phyloP scores from a whole-genome alignment of 2,329 filamentous ascomycete genomes.

The Waltergamsia citrina region DNA sequence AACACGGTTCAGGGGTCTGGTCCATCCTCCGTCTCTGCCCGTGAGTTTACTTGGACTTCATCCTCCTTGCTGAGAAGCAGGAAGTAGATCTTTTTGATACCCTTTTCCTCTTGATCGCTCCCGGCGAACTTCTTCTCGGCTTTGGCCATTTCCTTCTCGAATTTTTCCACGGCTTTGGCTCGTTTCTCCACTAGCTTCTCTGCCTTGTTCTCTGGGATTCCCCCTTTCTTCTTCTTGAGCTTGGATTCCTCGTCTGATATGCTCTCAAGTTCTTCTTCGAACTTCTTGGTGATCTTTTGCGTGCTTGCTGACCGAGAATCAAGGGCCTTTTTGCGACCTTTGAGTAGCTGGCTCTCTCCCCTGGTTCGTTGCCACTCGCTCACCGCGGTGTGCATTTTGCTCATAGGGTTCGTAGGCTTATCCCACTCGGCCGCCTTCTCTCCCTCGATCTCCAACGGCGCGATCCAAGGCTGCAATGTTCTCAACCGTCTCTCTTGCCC shows the following conservation, averaged over 20 bases:
- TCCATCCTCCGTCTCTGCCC: too few species aligned
- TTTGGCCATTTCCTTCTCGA: conserved; percentile 3
- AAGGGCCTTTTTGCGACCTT: conserved; percentile 6
- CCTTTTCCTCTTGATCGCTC: conserved; percentile 7
- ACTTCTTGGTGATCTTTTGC: conserved; percentile 1
- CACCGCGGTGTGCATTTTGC: conserved; percentile 6
- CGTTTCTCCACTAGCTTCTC: conserved; percentile 3
- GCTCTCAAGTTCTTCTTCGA: conserved; percentile 1
- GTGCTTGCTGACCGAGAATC: too few species aligned
- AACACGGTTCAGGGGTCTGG: too few species aligned
- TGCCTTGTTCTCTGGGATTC: not conserved
- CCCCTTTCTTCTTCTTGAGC: not conserved
- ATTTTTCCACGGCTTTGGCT: conserved; percentile 1
- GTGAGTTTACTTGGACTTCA: too few species aligned
- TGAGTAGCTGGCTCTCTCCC: conserved; percentile 8
- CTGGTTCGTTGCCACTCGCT: conserved; percentile 8
- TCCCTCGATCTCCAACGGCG: conserved; percentile 8
- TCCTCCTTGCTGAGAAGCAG: conserved; percentile 4
- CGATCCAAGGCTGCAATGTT: conserved; percentile 7
- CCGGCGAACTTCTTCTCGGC: conserved; percentile 5
- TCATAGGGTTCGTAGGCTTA: conserved; percentile 1
- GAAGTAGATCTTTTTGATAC: conserved; percentile 7
- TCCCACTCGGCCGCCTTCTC: conserved; percentile 3
- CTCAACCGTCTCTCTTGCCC: conserved; percentile 9
- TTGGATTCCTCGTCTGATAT: conserved; percentile 1